phyloP scores from a whole-genome alignment of 306 rosid genomes.

The Cercis canadensis region DNA sequence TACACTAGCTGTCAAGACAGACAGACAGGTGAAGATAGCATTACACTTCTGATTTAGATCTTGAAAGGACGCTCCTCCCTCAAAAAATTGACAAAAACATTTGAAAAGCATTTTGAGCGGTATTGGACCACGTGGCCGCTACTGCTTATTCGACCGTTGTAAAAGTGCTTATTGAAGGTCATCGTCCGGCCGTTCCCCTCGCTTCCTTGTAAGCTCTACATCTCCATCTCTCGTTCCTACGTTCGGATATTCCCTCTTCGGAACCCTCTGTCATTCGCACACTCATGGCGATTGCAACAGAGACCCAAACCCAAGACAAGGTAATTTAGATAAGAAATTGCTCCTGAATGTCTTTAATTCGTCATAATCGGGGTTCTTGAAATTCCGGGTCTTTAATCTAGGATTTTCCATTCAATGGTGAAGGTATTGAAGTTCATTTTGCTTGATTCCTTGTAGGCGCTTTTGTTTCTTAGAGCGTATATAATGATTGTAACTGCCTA shows the following conservation, averaged over 20 bases:
- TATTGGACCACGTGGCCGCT: conserved; percentile 58
- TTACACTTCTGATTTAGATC: no score
- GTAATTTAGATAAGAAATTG: conserved; percentile 30
- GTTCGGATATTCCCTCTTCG: conserved; percentile 23
- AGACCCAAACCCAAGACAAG: conserved; percentile 70
- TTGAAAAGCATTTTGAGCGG: conserved; percentile 60
- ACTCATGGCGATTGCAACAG: conserved; percentile 80
- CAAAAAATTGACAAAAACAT: conserved; percentile 11
- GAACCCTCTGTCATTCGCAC: conserved; percentile 2
- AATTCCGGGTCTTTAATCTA: conserved; percentile 13
- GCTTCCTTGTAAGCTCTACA: conserved; percentile 12
- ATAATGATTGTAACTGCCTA: background rate
- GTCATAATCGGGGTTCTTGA: background rate
- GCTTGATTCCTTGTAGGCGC: background rate
- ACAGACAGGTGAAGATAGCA: no score
- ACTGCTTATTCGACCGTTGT: conserved; percentile 86
- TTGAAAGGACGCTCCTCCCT: no score
- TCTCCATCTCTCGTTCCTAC: conserved; percentile 2
- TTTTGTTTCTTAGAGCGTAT: background rate
- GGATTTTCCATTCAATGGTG: conserved; percentile 36
- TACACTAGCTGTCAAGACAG: no score
- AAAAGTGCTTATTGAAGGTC: conserved; percentile 38
- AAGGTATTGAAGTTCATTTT: background rate
- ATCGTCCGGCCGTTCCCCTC: background rate
- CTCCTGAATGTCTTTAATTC: background rate